These are phyloP conservation scores for Pseudocercospora eumusae DNA, from an alignment of 2,329 filamentous ascomycete species.

Conservation along the genomic window DNA sequence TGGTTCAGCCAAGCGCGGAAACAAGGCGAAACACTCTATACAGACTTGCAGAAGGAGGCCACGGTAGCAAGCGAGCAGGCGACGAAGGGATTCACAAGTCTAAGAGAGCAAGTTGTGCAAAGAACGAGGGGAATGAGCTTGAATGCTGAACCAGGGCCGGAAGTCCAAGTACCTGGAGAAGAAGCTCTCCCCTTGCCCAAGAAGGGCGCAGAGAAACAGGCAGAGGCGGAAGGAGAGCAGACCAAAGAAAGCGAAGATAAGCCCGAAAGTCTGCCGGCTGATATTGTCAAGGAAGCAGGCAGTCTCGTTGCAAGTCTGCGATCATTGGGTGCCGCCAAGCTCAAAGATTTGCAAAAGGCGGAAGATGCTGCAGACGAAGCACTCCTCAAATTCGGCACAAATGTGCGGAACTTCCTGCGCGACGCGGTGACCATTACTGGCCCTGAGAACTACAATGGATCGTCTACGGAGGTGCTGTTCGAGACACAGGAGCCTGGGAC, in stretches of 20 bases:
- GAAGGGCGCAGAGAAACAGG: slow-evolving; percentile 12
- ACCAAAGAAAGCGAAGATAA: slow-evolving; percentile 31
- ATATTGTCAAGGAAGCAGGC: slow-evolving; percentile 58
- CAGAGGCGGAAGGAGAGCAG: slow-evolving; percentile 11
- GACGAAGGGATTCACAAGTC: slow-evolving; percentile 72
- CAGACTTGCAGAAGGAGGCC: slow-evolving; percentile 80
- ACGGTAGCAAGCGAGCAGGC: slow-evolving; percentile 70
- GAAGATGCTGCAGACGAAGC: slow-evolving; percentile 97
- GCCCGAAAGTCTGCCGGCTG: slow-evolving; percentile 50
- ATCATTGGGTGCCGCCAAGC: slow-evolving; percentile 48
- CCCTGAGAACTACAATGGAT: slow-evolving; percentile 49
- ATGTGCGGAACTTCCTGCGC: slow-evolving; percentile 82
- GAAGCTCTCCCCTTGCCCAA: slow-evolving; percentile 32
- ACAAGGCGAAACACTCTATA: slow-evolving; percentile 83
- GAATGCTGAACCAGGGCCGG: slow-evolving; percentile 25
- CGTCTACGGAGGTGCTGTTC: slow-evolving; percentile 68
- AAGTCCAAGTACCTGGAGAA: slow-evolving; percentile 32
- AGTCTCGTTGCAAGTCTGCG: slow-evolving; percentile 72
- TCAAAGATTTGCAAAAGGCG: slow-evolving; percentile 86
- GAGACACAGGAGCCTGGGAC: slow-evolving; percentile 85
- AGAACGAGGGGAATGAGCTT: slow-evolving; percentile 36
- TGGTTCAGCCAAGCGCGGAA: slow-evolving; percentile 91
- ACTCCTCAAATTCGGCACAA: slow-evolving; percentile 84
- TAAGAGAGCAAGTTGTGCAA: slow-evolving; percentile 50
- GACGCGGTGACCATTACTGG: slow-evolving; percentile 89